These are phyloP conservation scores for Fusarium circinatum DNA, from an alignment of 2,329 filamentous ascomycete species.

Conservation along the genomic window DNA sequence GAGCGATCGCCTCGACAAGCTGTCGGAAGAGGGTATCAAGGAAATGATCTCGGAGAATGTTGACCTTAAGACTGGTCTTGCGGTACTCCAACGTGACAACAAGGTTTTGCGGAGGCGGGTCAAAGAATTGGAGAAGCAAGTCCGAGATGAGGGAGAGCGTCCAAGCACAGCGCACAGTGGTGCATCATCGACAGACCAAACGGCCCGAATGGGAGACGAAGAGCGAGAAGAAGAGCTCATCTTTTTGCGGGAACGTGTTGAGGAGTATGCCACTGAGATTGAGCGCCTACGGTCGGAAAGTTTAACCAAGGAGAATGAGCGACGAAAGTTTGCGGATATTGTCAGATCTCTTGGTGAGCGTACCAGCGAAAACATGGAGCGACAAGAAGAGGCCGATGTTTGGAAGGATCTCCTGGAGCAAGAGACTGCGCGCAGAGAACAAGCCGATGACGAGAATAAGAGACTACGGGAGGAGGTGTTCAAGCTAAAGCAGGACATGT, in stretches of 20 bases:
- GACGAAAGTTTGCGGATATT: conserved; percentile 85
- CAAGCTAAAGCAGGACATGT: conserved; percentile 71
- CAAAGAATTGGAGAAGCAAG: conserved; percentile 85
- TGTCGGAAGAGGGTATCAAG: conserved; percentile 95
- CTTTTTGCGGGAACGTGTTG: conserved; percentile 85
- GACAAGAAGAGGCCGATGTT: conserved; percentile 78
- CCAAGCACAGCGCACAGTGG: conserved; percentile 68
- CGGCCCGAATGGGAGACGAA: conserved; percentile 66
- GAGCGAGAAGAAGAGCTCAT: conserved; percentile 87
- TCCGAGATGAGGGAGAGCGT: conserved; percentile 72
- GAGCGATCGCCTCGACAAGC: conserved; percentile 89
- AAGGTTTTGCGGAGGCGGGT: conserved; percentile 83
- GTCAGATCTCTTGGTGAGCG: conserved; percentile 66
- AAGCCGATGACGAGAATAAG: conserved; percentile 89
- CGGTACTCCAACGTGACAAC: conserved; percentile 90
- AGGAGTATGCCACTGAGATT: conserved; percentile 84
- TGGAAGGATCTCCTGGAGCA: conserved; percentile 96
- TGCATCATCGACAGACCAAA: conserved; percentile 67
- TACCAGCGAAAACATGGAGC: conserved; percentile 60
- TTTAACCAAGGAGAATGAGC: conserved; percentile 83
- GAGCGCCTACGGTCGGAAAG: conserved; percentile 84
- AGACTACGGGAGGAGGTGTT: conserved; percentile 86
- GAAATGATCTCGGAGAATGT: conserved; percentile 99
- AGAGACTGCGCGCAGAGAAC: conserved; percentile 87
- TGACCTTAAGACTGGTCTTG: conserved; percentile 88